phyloP scores from a whole-genome alignment of 2,329 filamentous ascomycete species.

The Aspergillus novofumigatus region DNA sequence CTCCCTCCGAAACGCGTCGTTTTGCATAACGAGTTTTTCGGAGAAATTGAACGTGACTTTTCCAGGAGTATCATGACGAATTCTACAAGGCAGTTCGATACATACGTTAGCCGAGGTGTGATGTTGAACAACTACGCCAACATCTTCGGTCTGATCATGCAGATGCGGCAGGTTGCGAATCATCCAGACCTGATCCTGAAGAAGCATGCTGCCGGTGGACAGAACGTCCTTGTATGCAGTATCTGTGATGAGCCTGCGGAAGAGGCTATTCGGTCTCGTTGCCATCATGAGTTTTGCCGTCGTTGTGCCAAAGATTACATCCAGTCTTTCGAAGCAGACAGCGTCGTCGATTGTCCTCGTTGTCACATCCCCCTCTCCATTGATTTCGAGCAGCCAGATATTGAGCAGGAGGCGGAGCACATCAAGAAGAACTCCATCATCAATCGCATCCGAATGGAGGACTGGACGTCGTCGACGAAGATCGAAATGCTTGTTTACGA shows the following conservation, averaged over 20 bases:
- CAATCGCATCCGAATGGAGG: conserved; percentile 97
- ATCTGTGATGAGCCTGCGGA: conserved; percentile 97
- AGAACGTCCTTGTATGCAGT: conserved; percentile 86
- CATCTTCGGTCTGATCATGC: conserved; percentile 98
- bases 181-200: conserved; percentile 92
- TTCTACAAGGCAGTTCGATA: conserved; percentile 83
- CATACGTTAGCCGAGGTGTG: conserved; percentile 89
- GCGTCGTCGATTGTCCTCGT: conserved; percentile 65
- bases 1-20: conserved; percentile 91
- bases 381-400: conserved; percentile 90
- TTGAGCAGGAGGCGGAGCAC: conserved; percentile 80
- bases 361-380: conserved; percentile 89
- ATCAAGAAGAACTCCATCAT: conserved; percentile 97
- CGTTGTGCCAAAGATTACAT: conserved; percentile 77
- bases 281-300: conserved; percentile 89
- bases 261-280: conserved; percentile 86
- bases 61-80: conserved; percentile 94
- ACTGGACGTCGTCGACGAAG: conserved; percentile 97
- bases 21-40: conserved; percentile 92
- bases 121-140: conserved; percentile 98
- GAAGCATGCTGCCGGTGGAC: conserved; percentile 78
- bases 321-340: conserved; percentile 64
- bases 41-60: conserved; percentile 93
- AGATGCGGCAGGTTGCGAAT: conserved; percentile 96
- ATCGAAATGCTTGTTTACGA: conserved; percentile 96